Evolutionary conservation across 805 yeast species (phyloP), one percentile per base, ranked within the genome.

Genomic region (Phaffomyces thermotolerans): DNA sequence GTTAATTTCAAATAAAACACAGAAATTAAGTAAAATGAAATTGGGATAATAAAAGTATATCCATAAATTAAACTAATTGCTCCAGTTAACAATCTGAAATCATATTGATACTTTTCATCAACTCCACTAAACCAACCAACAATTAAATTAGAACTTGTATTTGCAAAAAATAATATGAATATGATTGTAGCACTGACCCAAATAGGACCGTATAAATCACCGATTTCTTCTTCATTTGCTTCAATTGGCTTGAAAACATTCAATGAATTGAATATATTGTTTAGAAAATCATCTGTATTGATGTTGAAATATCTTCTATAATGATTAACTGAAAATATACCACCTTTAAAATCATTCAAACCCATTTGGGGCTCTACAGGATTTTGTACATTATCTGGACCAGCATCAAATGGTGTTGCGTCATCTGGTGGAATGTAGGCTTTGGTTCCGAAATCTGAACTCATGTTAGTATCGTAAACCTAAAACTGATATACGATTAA

Each of bases 141-240:
- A n/a, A 88, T 53, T 20, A 84, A 57, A 39, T 81, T 79, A 3
- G 85, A 75, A 18, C 85, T 73, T 0, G 95, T 82, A 31, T 84
- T 76, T 37, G 89, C 74, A 45, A 88, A 79, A 64, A 89, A 89
- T 59, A 86, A 69, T 29, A 81, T 67, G 50, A 85, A 77, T 1
- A 86, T 78, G 40, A 87, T 76, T 0, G 95, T 83, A 0, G 89
- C 88, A 12, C 91, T 84, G 36, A 90, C 79, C 98, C 98, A 90
- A 17, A 88, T 68, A 8, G 95, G 84, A 1, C 96, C 96, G 60
- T 88, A 91, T 42, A 90, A 65, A 56, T 90, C 98, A 4, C 82
- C 77, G 42, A 50, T 45, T 14, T 70, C 68, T 34, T 70, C 70
- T 37, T 69, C 68, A 52, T 68, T 51, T 49, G 63, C 70, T 30